Conservation (phyloP, 768 basidiomycete species). For the Lactarius sp. region DNA sequence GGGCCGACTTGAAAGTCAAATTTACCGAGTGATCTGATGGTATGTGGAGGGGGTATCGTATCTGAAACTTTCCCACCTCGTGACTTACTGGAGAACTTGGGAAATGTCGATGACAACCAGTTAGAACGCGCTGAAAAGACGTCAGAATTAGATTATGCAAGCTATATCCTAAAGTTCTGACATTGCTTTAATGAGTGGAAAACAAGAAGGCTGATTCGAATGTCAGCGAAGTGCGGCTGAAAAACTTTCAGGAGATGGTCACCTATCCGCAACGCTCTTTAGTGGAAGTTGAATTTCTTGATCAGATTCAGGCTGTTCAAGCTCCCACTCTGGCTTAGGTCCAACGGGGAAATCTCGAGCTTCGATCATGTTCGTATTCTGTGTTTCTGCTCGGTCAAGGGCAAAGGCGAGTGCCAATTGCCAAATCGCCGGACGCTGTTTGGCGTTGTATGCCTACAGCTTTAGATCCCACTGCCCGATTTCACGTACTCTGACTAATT, state of each 20-base stretch:
- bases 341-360: conserved; percentile 49
- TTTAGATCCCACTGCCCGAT: conserved; percentile 7
- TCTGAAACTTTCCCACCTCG: conserved; percentile 54
- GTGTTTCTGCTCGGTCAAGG: neutral
- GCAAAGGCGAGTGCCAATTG: no score
- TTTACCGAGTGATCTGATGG: conserved; percentile 56
- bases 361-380: conserved; percentile 5
- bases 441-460: conserved; percentile 1
- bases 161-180: conserved; percentile 29
- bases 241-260: neutral
- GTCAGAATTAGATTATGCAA: conserved; percentile 16
- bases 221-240: conserved; percentile 9
- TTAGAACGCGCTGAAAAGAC: conserved; percentile 55
- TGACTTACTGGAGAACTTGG: conserved; percentile 64
- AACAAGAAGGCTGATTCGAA: conserved; percentile 48
- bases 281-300: conserved; percentile 34
- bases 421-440: neutral
- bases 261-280: conserved; percentile 58
- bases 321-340: conserved; percentile 56
- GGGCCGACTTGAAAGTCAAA: conserved; percentile 74
- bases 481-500: neutral
- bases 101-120: conserved; percentile 62
- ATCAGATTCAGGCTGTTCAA: conserved; percentile 39
- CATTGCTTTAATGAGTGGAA: conserved; percentile 70
- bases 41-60: conserved; percentile 58